A percentile compares a stretch with the other conserved stretches of the same genome.
Evolutionary conservation across 441 rosid species (phyloP).

Genomic region (Biscutella laevigata): DNA sequence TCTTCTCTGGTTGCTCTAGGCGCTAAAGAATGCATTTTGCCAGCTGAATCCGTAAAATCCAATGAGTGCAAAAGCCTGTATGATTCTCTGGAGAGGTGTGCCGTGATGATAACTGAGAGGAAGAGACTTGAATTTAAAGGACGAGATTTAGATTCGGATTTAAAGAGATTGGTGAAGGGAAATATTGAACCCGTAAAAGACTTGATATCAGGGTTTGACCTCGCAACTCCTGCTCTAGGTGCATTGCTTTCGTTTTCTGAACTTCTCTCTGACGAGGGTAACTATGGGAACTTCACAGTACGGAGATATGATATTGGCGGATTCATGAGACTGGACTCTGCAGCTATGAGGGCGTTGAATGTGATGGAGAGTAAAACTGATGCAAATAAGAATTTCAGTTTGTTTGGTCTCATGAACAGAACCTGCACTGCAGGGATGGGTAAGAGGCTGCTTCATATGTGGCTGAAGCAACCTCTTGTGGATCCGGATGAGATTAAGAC

Average conservation of each 20-base stretch:
- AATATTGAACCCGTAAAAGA: constrained; percentile 77
- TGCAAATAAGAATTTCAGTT: constrained; percentile 92
- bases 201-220: constrained; percentile 72
- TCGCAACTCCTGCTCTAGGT: constrained; percentile 79
- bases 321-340: constrained; percentile 88
- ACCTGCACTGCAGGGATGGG: constrained; percentile 99
- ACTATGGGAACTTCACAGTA: constrained; percentile 67
- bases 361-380: constrained; percentile 93
- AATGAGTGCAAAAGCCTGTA: constrained; percentile 46
- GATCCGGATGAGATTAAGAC: constrained; percentile 65
- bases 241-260: constrained; percentile 76
- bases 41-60: no score
- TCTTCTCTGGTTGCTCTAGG: constrained; percentile 88
- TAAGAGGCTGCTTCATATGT: constrained; percentile 81
- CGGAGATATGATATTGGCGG: constrained; percentile 54
- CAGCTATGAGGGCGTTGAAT: constrained; percentile 93
- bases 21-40: no score
- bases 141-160: constrained; percentile 85
- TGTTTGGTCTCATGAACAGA: constrained; percentile 96
- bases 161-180: constrained; percentile 78
- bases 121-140: constrained; percentile 75
- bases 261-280: constrained; percentile 73
- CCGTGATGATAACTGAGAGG: constrained; percentile 82
- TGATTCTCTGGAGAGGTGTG: constrained; percentile 66
- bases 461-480: constrained; percentile 92